Evolutionary conservation across 257 asterid species (phyloP).

Genomic region (Gentiana straminea): DNA sequence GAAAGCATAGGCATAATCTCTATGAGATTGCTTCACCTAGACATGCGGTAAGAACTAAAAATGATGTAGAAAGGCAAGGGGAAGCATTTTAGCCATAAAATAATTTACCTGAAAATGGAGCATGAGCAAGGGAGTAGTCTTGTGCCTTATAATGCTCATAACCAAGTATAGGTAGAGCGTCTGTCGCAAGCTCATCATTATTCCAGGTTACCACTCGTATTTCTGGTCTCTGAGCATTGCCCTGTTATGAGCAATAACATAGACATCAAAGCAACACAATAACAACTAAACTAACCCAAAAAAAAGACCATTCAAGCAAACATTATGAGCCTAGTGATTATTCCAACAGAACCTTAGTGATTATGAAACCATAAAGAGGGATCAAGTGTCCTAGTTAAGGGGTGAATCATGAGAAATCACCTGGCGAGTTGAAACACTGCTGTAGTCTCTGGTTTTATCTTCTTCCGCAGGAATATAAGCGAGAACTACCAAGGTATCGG

Average conservation of each 20-base stretch:
- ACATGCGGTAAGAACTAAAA: not conserved
- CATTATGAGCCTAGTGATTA: not conserved
- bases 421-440: conserved; percentile 86
- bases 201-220: conserved; percentile 91
- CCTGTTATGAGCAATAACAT: conserved; percentile 36
- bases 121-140: conserved; percentile 90
- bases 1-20: conserved; percentile 21
- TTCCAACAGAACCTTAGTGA: not conserved
- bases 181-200: conserved; percentile 92
- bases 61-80: not conserved
- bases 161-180: conserved; percentile 92
- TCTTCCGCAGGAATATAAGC: conserved; percentile 87
- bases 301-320: not conserved
- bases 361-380: not conserved
- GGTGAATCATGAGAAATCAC: conserved; percentile 28
- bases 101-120: conserved; percentile 85
- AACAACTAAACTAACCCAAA: not conserved
- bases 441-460: conserved; percentile 77
- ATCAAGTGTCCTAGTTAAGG: not conserved
- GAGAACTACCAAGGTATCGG: conserved; percentile 85
- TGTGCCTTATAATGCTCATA: conserved; percentile 98
- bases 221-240: conserved; percentile 98
- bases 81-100: conserved; percentile 13
- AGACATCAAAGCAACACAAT: conserved; percentile 8
- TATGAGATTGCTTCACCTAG: conserved; percentile 7